These are phyloP conservation scores for Sclerotiophoma versabilis DNA, from an alignment of 2,329 filamentous ascomycete species.

Conservation along the genomic window DNA sequence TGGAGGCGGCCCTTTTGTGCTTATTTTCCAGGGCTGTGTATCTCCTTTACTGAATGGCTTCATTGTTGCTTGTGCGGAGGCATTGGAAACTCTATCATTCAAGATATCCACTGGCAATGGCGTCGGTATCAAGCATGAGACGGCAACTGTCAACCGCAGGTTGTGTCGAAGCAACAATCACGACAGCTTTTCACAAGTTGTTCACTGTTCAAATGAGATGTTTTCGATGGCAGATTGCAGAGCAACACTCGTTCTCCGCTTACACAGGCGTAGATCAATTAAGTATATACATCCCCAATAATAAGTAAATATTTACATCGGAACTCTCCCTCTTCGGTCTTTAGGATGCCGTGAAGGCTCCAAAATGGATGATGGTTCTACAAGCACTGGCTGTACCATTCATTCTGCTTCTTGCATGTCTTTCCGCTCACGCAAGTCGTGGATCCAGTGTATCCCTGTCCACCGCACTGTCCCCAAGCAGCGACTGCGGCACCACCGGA, in stretches of 20 bases:
- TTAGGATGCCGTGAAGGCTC: no score
- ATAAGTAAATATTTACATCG: neutral
- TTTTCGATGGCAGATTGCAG: no score
- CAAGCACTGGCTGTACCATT: slow-evolving; percentile 57
- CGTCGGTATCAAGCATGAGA: slow-evolving; percentile 44
- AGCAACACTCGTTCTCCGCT: no score
- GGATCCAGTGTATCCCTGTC: slow-evolving; percentile 49
- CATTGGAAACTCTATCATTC: slow-evolving; percentile 40
- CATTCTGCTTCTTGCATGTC: slow-evolving; percentile 51
- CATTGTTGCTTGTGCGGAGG: slow-evolving; percentile 36
- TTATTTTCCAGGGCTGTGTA: slow-evolving; percentile 41
- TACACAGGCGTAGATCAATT: no score
- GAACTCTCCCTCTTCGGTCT: neutral
- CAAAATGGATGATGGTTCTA: neutral
- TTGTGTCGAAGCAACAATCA: slow-evolving; percentile 40
- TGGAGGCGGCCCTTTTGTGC: slow-evolving; percentile 36
- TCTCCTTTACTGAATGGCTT: slow-evolving; percentile 38
- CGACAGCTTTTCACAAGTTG: slow-evolving; percentile 39
- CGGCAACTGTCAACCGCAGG: slow-evolving; percentile 29
- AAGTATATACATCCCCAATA: no score
- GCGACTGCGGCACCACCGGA: slow-evolving; percentile 26
- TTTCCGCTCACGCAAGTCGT: slow-evolving; percentile 49
- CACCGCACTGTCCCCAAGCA: slow-evolving; percentile 56
- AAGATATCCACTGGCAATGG: slow-evolving; percentile 39
- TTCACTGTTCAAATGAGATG: no score